Percentiles rank a stretch among this genome's conserved stretches.
These are phyloP conservation scores for Medicago ruthenica DNA, from an alignment of 306 rosid species.

Conservation along the genomic window DNA sequence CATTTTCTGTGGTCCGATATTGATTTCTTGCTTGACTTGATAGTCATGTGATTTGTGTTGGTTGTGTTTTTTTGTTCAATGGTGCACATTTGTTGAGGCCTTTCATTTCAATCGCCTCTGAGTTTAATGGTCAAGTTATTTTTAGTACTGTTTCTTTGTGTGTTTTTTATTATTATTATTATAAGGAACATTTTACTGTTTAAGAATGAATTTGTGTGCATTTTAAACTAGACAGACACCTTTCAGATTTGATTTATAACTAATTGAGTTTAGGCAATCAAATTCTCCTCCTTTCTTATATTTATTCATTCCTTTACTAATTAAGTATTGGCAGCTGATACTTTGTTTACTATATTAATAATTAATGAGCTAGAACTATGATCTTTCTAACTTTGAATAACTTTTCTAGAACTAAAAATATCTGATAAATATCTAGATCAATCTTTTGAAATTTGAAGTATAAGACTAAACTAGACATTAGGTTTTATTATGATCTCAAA, in stretches of 20 bases:
- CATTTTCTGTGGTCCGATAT: constrained; percentile 53
- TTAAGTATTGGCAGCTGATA: not conserved
- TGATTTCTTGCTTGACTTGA: constrained; percentile 49
- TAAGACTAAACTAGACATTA: constrained; percentile 4
- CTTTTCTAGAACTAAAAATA: constrained; percentile 30
- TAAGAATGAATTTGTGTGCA: constrained; percentile 15
- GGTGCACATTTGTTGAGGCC: not conserved
- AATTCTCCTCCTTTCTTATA: not conserved
- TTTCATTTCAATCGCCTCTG: not conserved
- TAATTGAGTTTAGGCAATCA: not conserved
- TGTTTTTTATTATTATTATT: not conserved
- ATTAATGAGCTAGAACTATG: not conserved
- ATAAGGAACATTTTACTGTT: constrained; percentile 35
- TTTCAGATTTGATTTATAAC: constrained; percentile 34
- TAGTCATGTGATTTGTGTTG: constrained; percentile 34
- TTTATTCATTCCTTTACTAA: not conserved
- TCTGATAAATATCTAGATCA: constrained; percentile 32
- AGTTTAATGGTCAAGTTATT: constrained; percentile 5
- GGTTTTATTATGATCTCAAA: not conserved
- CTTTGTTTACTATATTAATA: constrained; percentile 29
- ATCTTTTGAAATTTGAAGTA: constrained; percentile 12
- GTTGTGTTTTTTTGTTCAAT: constrained; percentile 24
- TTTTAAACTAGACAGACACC: constrained; percentile 41
- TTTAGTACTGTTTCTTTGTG: not conserved
- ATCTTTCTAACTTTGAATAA: not conserved